Percentiles rank a stretch among this genome's conserved stretches.
These are phyloP conservation scores for Basidiobolus meristosporus DNA, from an alignment of 371 early-diverging fungal species.

Conservation along the genomic window DNA sequence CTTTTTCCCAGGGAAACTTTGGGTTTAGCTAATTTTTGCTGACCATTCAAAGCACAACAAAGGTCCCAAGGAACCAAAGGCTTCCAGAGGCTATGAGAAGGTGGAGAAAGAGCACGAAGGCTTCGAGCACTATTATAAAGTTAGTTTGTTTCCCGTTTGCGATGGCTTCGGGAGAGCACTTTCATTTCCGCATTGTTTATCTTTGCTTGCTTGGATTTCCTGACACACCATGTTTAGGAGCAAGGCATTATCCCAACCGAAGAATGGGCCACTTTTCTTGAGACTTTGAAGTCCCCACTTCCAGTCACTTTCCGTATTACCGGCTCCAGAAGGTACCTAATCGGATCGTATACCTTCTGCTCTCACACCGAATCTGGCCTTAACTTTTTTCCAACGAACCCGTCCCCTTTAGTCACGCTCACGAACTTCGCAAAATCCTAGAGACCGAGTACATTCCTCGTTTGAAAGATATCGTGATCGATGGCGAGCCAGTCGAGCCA, in stretches of 20 bases:
- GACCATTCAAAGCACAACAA: too few species aligned
- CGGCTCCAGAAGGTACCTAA: slow-evolving; percentile 49
- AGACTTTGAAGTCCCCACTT: slow-evolving; percentile 34
- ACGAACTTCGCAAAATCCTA: slow-evolving; percentile 27
- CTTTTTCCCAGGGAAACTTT: too few species aligned
- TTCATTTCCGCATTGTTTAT: not conserved
- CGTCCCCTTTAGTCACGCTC: slow-evolving; percentile 12
- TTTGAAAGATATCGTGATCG: slow-evolving; percentile 29
- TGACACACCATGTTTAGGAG: slow-evolving; percentile 13
- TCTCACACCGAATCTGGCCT: not conserved
- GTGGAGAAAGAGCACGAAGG: not conserved
- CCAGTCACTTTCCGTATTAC: slow-evolving; percentile 90
- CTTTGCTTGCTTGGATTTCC: not conserved
- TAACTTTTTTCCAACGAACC: not conserved
- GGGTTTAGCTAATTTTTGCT: too few species aligned
- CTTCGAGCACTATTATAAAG: not conserved
- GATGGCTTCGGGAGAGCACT: not conserved
- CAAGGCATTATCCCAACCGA: slow-evolving; percentile 65
- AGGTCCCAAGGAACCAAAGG: too few species aligned
- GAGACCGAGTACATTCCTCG: slow-evolving; percentile 26
- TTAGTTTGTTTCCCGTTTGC: not conserved
- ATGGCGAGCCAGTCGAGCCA: slow-evolving; percentile 46
- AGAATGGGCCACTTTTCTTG: slow-evolving; percentile 60
- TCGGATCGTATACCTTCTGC: not conserved
- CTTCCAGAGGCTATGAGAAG: not conserved